A percentile compares a stretch with the other conserved stretches of the same genome.
phyloP scores from a whole-genome alignment of 148 eudicot genomes.

The Amaranthus hypochondriacus region DNA sequence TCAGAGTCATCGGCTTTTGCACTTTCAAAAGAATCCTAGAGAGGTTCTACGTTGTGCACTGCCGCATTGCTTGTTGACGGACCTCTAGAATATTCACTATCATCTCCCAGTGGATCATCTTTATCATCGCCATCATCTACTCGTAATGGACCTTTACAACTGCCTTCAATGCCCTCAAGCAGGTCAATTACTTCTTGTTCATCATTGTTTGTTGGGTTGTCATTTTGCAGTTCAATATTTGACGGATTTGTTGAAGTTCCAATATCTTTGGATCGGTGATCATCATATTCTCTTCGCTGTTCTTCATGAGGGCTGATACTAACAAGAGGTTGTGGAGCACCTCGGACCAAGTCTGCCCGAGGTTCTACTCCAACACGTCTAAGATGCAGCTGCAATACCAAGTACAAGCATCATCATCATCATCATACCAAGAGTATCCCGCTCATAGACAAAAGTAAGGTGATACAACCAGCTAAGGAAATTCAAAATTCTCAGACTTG shows the following conservation, averaged over 20 bases:
- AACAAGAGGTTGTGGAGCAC: constrained; percentile 22
- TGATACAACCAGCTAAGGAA: neutral
- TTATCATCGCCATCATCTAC: constrained; percentile 37
- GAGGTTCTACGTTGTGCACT: neutral
- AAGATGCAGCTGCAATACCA: constrained; percentile 65
- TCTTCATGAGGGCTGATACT: neutral
- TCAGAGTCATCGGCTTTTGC: constrained; percentile 3
- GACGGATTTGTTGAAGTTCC: constrained; percentile 21
- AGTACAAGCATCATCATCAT: neutral
- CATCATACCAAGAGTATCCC: neutral
- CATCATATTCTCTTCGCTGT: constrained; percentile 12
- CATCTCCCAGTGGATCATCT: constrained; percentile 47
- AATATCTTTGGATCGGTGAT: neutral
- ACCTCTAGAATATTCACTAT: constrained; percentile 27
- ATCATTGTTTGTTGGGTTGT: constrained; percentile 20
- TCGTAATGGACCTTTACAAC: constrained; percentile 28
- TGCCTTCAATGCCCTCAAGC: constrained; percentile 5
- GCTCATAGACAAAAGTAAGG: neutral
- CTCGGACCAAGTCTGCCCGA: constrained; percentile 60
- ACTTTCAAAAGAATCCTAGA: neutral
- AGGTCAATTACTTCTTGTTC: constrained; percentile 19
- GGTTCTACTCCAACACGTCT: constrained; percentile 91
- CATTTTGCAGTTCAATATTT: constrained; percentile 12
- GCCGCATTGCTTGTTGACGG: constrained; percentile 19
- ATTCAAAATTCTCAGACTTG: neutral